These are phyloP conservation scores for Saccharum officinarum DNA, from an alignment of 176 grass and related monocot genomes.

Conservation along the genomic window DNA sequence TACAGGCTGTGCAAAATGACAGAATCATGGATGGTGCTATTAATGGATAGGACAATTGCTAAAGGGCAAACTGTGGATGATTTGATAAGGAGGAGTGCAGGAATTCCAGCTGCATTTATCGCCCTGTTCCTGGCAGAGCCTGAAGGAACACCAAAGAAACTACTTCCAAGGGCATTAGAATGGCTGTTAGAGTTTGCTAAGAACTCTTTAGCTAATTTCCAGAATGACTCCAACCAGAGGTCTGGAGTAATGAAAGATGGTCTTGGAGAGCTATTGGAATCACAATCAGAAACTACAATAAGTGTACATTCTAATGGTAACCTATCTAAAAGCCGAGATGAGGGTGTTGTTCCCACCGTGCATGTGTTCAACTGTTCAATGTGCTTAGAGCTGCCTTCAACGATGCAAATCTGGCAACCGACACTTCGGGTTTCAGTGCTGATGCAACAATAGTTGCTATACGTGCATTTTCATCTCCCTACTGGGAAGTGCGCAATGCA, in stretches of 20 bases:
- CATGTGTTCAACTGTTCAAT: constrained; percentile 97
- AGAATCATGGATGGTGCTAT: constrained; percentile 82
- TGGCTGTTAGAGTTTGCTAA: constrained; percentile 82
- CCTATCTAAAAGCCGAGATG: constrained; percentile 75
- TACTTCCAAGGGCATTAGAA: constrained; percentile 78
- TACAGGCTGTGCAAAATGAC: constrained; percentile 93
- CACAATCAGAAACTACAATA: constrained; percentile 27
- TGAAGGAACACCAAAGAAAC: constrained; percentile 90
- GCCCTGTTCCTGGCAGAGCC: constrained; percentile 92
- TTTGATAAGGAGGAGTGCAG: constrained; percentile 89
- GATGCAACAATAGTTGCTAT: constrained; percentile 91
- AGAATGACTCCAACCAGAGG: constrained; percentile 39
- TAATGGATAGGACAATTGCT: constrained; percentile 81
- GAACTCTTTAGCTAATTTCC: constrained; percentile 61
- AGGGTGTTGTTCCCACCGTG: constrained; percentile 86
- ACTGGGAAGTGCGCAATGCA: constrained; percentile 95
- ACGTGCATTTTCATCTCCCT: constrained; percentile 88
- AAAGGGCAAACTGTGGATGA: constrained; percentile 97
- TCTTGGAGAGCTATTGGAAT: constrained; percentile 25
- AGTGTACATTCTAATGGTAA: constrained; percentile 48
- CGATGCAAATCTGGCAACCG: constrained; percentile 81
- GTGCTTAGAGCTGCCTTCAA: constrained; percentile 91
- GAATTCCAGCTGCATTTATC: constrained; percentile 94
- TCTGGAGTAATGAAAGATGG: constrained; percentile 35
- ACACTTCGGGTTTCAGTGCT: constrained; percentile 90